Conservation (phyloP, 139 green algal species). For the Klebsormidium nitens region DNA sequence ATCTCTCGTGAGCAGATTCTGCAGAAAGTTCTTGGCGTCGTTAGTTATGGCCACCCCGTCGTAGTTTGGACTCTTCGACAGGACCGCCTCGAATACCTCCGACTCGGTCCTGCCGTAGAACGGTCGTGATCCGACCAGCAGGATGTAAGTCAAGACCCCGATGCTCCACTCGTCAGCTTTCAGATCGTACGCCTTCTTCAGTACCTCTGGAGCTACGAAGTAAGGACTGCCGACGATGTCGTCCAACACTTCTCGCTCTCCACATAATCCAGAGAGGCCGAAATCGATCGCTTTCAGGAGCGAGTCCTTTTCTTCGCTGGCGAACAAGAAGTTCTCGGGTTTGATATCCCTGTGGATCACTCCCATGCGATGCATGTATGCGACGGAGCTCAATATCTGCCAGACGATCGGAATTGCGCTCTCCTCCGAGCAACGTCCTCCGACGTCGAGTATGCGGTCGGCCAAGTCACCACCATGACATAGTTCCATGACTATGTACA, state of each 20-base stretch:
- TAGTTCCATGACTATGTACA: constrained; percentile 70
- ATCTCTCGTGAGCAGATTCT: constrained; percentile 48
- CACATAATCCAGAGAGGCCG: constrained; percentile 80
- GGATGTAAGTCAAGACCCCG: constrained; percentile 95
- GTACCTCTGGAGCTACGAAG: constrained; percentile 88
- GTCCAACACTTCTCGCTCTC: constrained; percentile 48
- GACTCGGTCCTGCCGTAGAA: constrained; percentile 71
- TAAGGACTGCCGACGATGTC: constrained; percentile 87
- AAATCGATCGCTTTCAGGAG: constrained; percentile 91
- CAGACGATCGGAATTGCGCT: constrained; percentile 71
- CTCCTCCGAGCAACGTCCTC: constrained; percentile 72
- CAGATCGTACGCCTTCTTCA: constrained; percentile 64
- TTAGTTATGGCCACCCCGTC: constrained; percentile 53
- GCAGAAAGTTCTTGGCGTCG: constrained; percentile 38
- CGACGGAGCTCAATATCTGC: constrained; percentile 79
- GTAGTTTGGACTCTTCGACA: constrained; percentile 61
- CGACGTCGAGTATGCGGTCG: constrained; percentile 74
- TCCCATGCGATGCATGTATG: constrained; percentile 83
- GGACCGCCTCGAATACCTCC: constrained; percentile 40
- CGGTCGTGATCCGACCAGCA: constrained; percentile 82
- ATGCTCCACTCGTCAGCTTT: constrained; percentile 86
- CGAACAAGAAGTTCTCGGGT: constrained; percentile 96
- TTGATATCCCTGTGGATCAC: constrained; percentile 84
- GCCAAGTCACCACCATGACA: constrained; percentile 91
- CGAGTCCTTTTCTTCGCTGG: constrained; percentile 50